phyloP scores from a whole-genome alignment of 2,329 filamentous ascomycete genomes.

The Macrophomina phaseolina region DNA sequence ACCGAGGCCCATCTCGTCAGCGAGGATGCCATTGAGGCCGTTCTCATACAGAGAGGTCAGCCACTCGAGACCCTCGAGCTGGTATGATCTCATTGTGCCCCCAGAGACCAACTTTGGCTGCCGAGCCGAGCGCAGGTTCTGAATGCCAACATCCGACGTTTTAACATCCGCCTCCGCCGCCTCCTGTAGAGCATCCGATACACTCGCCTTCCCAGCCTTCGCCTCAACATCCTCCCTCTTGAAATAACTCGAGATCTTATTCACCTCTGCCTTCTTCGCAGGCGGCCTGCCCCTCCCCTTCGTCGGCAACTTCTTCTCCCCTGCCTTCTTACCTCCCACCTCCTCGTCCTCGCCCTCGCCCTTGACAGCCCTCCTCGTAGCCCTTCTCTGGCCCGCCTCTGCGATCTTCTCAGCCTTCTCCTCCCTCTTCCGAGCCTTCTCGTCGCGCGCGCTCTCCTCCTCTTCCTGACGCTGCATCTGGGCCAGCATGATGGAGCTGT shows the following conservation, averaged over 20 bases:
- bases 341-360: constrained; percentile 33
- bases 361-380: constrained; percentile 46
- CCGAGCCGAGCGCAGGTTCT: constrained; percentile 77
- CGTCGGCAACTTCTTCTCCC: constrained; percentile 10
- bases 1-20: constrained; percentile 92
- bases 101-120: constrained; percentile 86
- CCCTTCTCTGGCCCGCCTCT: constrained; percentile 52
- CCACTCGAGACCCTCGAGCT: constrained; percentile 94
- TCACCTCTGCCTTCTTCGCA: constrained; percentile 41
- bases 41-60: constrained; percentile 84
- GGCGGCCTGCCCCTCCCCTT: constrained; percentile 41
- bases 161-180: constrained; percentile 64
- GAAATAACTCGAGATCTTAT: constrained; percentile 64
- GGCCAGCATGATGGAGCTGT: constrained; percentile 58
- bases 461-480: constrained; percentile 60
- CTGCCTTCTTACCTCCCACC: constrained; percentile 28
- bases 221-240: constrained; percentile 64
- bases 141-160: constrained; percentile 65
- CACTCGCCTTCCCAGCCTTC: constrained; percentile 58
- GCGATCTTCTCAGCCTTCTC: constrained; percentile 54
- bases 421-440: constrained; percentile 52
- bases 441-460: constrained; percentile 52
- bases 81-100: constrained; percentile 91
- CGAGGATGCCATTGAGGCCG: constrained; percentile 87
- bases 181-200: constrained; percentile 64